Percentiles rank a stretch among this genome's conserved stretches.
Evolutionary conservation across 345 rosid species (phyloP).

Genomic region (Corymbia maculata): DNA sequence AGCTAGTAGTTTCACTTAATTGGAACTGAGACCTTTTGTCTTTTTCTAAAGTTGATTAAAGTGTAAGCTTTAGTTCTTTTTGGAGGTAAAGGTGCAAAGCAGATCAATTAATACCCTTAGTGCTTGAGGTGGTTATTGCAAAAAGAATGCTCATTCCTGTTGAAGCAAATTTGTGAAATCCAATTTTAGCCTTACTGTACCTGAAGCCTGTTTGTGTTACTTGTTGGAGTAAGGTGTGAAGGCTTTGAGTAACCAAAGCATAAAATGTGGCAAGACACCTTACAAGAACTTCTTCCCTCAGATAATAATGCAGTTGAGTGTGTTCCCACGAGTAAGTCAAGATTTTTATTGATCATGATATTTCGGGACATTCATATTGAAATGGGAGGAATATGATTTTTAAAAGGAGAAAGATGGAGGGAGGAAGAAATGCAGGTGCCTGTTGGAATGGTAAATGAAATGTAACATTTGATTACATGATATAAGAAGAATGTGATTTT

Average conservation of each 20-base stretch:
- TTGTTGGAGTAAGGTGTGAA: background rate
- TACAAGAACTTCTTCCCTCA: background rate
- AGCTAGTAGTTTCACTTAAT: background rate
- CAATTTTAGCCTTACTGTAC: background rate
- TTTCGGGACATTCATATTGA: background rate
- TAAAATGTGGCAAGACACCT: background rate
- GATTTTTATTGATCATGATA: background rate
- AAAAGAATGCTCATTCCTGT: background rate
- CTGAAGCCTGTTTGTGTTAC: background rate
- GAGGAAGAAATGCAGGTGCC: background rate
- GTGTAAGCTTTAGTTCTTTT: background rate
- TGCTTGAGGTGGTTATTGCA: background rate
- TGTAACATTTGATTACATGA: no score
- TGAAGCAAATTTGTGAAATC: background rate
- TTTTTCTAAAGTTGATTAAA: background rate
- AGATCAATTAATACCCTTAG: background rate
- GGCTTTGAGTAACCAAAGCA: background rate
- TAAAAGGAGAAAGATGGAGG: background rate
- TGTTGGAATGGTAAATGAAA: background rate
- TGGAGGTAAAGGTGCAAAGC: background rate
- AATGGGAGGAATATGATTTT: background rate
- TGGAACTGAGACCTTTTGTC: background rate
- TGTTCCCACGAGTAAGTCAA: background rate
- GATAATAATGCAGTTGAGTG: background rate
- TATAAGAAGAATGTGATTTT: background rate